phyloP scores from a whole-genome alignment of 2,329 filamentous ascomycete species.

The Monilinia aucupariae region DNA sequence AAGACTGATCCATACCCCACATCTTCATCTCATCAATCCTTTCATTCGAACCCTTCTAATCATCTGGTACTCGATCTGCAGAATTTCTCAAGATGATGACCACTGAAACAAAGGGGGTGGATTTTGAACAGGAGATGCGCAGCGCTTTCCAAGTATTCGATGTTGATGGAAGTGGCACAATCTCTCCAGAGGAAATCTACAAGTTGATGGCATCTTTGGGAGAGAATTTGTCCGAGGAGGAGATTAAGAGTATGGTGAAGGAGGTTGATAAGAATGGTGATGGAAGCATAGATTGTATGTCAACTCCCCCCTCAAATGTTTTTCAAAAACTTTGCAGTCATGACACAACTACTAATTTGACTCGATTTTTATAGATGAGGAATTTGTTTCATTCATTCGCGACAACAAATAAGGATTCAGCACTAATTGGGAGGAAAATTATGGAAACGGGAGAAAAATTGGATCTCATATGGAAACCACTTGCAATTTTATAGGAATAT shows the following conservation, averaged over 20 bases:
- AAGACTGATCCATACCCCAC: neutral
- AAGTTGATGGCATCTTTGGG: constrained; percentile 60
- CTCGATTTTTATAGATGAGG: constrained; percentile 15
- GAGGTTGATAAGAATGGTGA: constrained; percentile 61
- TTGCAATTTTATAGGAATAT: constrained; percentile 5
- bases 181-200: constrained; percentile 56
- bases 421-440: neutral
- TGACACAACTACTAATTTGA: neutral
- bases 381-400: constrained; percentile 22
- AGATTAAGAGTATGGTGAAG: constrained; percentile 61
- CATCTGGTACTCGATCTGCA: constrained; percentile 28
- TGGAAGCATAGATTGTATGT: constrained; percentile 55
- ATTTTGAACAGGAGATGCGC: constrained; percentile 59
- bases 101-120: constrained; percentile 54
- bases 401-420: constrained; percentile 15
- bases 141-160: constrained; percentile 64
- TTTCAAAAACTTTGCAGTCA: neutral
- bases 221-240: constrained; percentile 58
- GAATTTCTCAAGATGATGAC: constrained; percentile 65
- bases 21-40: neutral
- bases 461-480: neutral
- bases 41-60: constrained; percentile 8
- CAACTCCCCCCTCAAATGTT: neutral
- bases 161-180: constrained; percentile 60
- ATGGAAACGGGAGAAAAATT: constrained; percentile 1